Evolutionary conservation across 495 filamentous ascomycete species (phyloP), one percentile per base, ranked within the genome.

Genomic region (Tuber indicum): DNA sequence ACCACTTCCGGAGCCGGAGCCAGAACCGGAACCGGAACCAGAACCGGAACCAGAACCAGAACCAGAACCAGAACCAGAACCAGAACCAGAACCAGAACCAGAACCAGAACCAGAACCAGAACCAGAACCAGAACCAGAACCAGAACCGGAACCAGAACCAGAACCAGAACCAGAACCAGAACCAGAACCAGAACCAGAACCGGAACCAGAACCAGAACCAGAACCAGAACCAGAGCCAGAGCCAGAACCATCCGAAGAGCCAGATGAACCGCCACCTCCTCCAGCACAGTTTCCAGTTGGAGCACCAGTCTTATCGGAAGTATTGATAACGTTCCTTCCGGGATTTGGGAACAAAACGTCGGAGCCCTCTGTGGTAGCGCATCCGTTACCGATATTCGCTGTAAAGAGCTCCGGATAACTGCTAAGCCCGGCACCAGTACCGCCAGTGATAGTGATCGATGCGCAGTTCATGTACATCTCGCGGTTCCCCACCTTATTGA

Each of bases 401-500:
- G 87, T 81, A 82, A 91, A 91, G 74, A 91, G 84, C 10, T 86
- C 83, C 0, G 91, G 91, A 62, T 41, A 75, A 4, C 46, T 45
- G 6, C 82, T 82, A 10, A 76, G 74, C 3, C 70, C 72, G 36
- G 84, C 79, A 23, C 77, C 78, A 7, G 78, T 70, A 23, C 86
- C 85, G 41, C 86, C 85, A 26, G 84, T 86, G 77, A 91, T 86
- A 32, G 84, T 86, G 72, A 89, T 84, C 9, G 87, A 84, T 0
- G 88, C 88, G 75, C 89, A 91, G 82, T 88, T 89, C 87, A 89
- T 89, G 82, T 90, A 91, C 85, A 91, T 89, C 79, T 90, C 89
- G 19, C 86, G 86, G 75, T 89, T 88, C 0, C 89, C 89, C 0
- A 86, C 66, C 36, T 87, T 82, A 71, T 89, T 90, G 82, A 89